These are phyloP conservation scores for Pseudotsuga menziesii DNA, from an alignment of 75 land plant genomes.

Conservation along the genomic window DNA sequence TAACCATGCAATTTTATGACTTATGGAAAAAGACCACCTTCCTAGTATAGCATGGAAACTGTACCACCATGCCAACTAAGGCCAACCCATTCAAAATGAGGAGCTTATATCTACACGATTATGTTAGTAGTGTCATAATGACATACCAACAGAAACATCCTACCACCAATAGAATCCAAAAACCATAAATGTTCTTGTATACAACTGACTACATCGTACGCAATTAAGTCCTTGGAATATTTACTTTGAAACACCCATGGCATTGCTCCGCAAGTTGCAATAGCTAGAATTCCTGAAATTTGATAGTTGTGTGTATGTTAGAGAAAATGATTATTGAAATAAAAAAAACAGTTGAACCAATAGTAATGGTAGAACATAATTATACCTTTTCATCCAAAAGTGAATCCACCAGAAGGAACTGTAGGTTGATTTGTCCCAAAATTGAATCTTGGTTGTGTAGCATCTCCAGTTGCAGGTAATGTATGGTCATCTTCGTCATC, in stretches of 20 bases:
- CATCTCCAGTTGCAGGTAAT: conserved; percentile 19
- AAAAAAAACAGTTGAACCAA: not conserved
- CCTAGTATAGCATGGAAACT: not conserved
- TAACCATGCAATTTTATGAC: not conserved
- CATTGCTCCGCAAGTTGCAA: not conserved
- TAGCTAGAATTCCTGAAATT: not conserved
- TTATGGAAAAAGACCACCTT: not conserved
- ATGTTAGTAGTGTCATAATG: not conserved
- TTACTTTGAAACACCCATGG: not conserved
- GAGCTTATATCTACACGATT: conserved; percentile 1
- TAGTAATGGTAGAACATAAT: not conserved
- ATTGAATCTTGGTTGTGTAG: conserved; percentile 27
- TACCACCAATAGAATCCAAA: conserved; percentile 3
- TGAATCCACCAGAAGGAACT: conserved; percentile 26
- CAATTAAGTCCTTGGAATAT: not conserved
- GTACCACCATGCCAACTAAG: not conserved
- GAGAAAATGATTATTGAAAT: not conserved
- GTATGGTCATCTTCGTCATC: conserved; percentile 55
- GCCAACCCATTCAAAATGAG: not conserved
- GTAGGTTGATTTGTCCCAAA: conserved; percentile 23
- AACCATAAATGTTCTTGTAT: not conserved
- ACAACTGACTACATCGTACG: not conserved
- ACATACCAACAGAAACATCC: conserved; percentile 5
- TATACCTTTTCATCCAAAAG: conserved; percentile 16
- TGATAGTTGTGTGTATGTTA: no score